A percentile compares a stretch with the other conserved stretches of the same genome.
Conservation (phyloP, 2,329 filamentous ascomycete species). For the Colletotrichum simmondsii region DNA sequence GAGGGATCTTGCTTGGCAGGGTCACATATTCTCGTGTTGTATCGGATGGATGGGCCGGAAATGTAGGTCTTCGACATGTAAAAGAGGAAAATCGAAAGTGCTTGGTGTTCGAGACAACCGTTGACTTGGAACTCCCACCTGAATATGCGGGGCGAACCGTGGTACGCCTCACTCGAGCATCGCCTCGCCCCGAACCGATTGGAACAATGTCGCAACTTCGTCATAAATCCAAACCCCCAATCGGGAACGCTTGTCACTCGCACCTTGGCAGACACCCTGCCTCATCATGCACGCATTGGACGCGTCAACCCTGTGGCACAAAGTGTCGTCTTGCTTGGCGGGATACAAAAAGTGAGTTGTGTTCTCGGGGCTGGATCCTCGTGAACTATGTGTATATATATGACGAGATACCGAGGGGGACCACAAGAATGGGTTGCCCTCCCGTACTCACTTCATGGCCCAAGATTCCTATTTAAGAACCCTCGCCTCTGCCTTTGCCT, state of each 20-base stretch:
- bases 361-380: slow-evolving; percentile 18
- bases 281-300: neutral
- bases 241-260: neutral
- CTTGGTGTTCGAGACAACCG: neutral
- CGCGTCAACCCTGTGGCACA: slow-evolving; percentile 22
- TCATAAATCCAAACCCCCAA: neutral
- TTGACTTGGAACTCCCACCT: neutral
- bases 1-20: too few species aligned
- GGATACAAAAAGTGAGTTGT: neutral
- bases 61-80: neutral
- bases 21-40: neutral
- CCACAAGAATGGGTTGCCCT: neutral
- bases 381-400: slow-evolving; percentile 11
- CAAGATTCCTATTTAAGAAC: slow-evolving; percentile 13
- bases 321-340: slow-evolving; percentile 2
- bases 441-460: neutral
- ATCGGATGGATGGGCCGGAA: neutral
- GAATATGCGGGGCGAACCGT: neutral
- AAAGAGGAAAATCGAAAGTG: neutral
- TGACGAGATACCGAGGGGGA: neutral
- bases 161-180: neutral
- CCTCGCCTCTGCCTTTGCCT: neutral
- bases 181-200: neutral
- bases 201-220: neutral
- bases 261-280: neutral